Evolutionary conservation across 2,329 filamentous ascomycete genomes (phyloP), one percentile per base, ranked within the genome.

Genomic region (Kalaharituber pfeilii): DNA sequence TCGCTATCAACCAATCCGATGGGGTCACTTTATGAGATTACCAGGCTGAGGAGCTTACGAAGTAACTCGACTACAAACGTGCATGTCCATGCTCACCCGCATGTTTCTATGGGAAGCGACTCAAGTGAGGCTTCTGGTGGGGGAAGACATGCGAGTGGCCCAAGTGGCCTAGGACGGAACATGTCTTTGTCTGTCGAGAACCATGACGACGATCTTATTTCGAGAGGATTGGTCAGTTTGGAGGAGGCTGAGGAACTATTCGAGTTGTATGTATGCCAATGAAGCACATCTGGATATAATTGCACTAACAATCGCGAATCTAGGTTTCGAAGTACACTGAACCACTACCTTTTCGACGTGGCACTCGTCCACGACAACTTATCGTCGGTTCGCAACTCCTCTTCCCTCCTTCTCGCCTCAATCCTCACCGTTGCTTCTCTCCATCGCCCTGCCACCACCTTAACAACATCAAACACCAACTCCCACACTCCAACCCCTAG

Each of bases 351-450:
- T 7, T 76, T 72, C 71, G 72, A 72, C 2, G 71, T 75, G 36
- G 71, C 74, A 36, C 66, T 75, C 8, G 70, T 73, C 20, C 73
- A 77, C 58, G 66, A 67, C 11, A 70, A 71, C 51, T 64, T 77
- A 39, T 68, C 68, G 3, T 73, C 73, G 1, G 71, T 79, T 9
- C 72, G 77, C 36, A 69, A 73, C 49, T 73, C 75, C 9, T 80
- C 77, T 0, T 72, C 74, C 1, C 66, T 79, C 11, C 68, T 80
- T 9, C 73, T 75, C 0, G 73, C 75, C 3, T 74, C 75, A 2
- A 75, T 80, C 39, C 69, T 78, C 47, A 75, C 76, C 0, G 77
- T 81, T 5, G 73, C 77, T 1, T 75, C 77, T 0, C 68, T 80
- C 2, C 78, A 81, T 62, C 74, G 78, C 36, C 74, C 76, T 13